Conservation (phyloP, 345 rosid genomes). For the Lenwebbia sp. region DNA sequence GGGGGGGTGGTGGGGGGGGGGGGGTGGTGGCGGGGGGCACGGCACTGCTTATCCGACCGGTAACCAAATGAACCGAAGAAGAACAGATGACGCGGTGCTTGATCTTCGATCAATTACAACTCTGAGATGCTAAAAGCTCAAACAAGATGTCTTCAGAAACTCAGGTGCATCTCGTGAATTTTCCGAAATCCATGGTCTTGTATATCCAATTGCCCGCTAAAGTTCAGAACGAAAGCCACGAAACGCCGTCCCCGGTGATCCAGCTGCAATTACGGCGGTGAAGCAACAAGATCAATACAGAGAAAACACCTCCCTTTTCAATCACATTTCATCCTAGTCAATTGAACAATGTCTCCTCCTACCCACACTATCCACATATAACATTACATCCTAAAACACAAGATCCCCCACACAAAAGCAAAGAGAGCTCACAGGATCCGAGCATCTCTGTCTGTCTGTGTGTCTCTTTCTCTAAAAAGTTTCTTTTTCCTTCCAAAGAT, state of each 20-base stretch:
- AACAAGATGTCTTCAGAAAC: not conserved
- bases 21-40: no score
- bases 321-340: not conserved
- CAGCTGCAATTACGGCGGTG: not conserved
- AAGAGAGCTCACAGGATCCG: not conserved
- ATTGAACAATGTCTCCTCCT: not conserved
- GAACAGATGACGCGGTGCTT: not conserved
- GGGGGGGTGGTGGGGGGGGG: no score
- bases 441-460: not conserved
- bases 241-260: conserved; percentile 10
- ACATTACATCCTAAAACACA: not conserved
- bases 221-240: not conserved
- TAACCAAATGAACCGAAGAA: not conserved
- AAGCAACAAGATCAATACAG: not conserved
- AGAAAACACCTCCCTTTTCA: not conserved
- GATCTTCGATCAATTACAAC: not conserved
- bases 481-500: not conserved
- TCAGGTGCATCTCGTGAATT: not conserved
- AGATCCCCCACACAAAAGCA: not conserved
- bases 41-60: not conserved
- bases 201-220: not conserved
- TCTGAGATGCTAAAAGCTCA: not conserved
- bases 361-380: not conserved
- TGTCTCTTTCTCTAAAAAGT: not conserved
- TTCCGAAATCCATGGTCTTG: not conserved